Evolutionary conservation across 129 eudicot species (phyloP).

Genomic region (Dittrichia graveolens): DNA sequence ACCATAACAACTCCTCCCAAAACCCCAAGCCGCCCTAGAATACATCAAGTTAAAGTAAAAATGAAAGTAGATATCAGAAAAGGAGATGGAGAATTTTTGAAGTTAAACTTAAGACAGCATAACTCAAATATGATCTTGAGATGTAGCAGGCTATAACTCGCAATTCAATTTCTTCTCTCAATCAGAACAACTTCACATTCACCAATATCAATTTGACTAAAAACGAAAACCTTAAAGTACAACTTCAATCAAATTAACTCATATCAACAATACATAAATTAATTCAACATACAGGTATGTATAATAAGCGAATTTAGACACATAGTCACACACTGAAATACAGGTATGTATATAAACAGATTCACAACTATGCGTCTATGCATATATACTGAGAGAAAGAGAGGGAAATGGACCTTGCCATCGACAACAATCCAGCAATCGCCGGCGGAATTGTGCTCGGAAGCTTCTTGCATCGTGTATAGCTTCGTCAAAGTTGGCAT

Average conservation of each 20-base stretch:
- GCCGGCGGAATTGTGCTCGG: constrained; percentile 72
- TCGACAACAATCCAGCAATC: constrained; percentile 92
- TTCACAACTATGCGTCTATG: background rate
- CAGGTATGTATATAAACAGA: background rate
- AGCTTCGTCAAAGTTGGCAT: constrained; percentile 91
- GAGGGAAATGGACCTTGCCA: constrained; percentile 60
- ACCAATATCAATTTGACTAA: background rate
- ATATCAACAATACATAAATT: background rate
- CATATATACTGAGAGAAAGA: background rate
- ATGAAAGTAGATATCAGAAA: constrained; percentile 3
- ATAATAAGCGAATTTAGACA: background rate
- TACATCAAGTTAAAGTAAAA: background rate
- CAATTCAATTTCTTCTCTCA: constrained; percentile 9
- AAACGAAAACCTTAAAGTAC: constrained; percentile 7
- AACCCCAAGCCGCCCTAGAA: constrained; percentile 1
- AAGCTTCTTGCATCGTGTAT: constrained; percentile 71
- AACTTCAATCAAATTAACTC: constrained; percentile 1
- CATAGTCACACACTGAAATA: no score
- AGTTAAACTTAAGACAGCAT: background rate
- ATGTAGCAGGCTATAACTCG: constrained; percentile 10
- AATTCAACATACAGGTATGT: constrained; percentile 13
- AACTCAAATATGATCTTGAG: constrained; percentile 13
- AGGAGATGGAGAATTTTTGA: background rate
- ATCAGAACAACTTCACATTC: constrained; percentile 15
- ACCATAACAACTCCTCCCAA: background rate